phyloP scores from a whole-genome alignment of 441 rosid genomes.

The Gossypium davidsonii region DNA sequence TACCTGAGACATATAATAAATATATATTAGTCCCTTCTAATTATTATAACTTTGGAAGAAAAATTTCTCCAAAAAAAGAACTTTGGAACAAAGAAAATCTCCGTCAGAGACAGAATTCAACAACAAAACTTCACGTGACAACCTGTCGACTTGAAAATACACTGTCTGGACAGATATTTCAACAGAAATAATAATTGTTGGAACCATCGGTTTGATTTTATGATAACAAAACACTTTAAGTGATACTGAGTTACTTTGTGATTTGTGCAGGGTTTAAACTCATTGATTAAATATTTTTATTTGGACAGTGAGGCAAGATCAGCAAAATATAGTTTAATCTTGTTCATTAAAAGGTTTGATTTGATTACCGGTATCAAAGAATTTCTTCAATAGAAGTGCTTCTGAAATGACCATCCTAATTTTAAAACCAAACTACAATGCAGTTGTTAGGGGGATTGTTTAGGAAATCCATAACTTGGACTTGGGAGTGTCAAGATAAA shows the following conservation, averaged over 20 bases:
- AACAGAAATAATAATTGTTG: background rate
- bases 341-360: background rate
- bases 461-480: background rate
- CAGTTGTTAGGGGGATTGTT: background rate
- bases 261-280: background rate
- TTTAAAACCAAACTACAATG: background rate
- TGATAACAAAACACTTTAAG: background rate
- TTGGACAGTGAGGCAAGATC: background rate
- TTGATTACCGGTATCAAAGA: background rate
- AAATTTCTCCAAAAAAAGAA: background rate
- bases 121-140: background rate
- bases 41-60: background rate
- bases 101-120: background rate
- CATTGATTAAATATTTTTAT: background rate
- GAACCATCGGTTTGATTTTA: background rate
- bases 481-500: background rate
- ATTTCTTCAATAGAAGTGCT: background rate
- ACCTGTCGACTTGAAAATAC: constrained; percentile 3
- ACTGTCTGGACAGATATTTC: background rate
- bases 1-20: background rate
- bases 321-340: background rate
- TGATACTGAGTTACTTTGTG: background rate
- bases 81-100: background rate
- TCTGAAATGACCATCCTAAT: background rate
- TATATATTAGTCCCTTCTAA: background rate